phyloP scores from a whole-genome alignment of 805 yeast species.

The Lipomyces lipofer region DNA sequence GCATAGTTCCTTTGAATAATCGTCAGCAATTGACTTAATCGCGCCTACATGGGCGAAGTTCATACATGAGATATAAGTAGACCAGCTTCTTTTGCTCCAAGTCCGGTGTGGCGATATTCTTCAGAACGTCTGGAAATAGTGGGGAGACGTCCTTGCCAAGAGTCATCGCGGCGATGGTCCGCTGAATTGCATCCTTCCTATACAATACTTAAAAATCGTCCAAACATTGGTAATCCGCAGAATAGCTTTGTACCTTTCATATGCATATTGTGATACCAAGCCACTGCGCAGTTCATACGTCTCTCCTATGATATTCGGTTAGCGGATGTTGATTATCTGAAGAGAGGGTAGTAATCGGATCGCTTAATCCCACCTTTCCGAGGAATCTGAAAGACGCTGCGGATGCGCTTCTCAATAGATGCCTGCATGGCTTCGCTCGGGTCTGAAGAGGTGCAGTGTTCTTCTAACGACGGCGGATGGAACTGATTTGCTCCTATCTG shows the following conservation, averaged over 20 bases:
- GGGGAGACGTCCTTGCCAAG: constrained; percentile 95
- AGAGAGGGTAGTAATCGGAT: no score
- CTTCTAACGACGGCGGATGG: no score
- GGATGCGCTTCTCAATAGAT: constrained; percentile 52
- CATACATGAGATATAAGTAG: constrained; percentile 78
- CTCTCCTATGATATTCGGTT: constrained; percentile 66
- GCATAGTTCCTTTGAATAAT: constrained; percentile 70
- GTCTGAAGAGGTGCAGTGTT: not conserved
- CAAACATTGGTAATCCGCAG: not conserved
- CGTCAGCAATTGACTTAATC: not conserved
- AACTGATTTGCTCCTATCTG: no score
- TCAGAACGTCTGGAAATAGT: constrained; percentile 91
- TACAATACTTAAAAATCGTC: not conserved
- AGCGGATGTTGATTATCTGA: constrained; percentile 32
- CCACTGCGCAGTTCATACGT: constrained; percentile 89
- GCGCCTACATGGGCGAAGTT: no score
- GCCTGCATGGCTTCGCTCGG: constrained; percentile 23
- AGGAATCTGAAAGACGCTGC: constrained; percentile 59
- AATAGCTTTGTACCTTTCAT: constrained; percentile 51
- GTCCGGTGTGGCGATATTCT: constrained; percentile 95
- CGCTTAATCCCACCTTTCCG: no score
- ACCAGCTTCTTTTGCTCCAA: constrained; percentile 95
- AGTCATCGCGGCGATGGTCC: constrained; percentile 98
- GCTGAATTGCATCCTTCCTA: constrained; percentile 92
- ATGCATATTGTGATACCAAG: constrained; percentile 90